Percentiles rank a stretch among this genome's conserved stretches.
These are phyloP conservation scores for Ricinus communis DNA, from an alignment of 345 rosid species.

Conservation along the genomic window DNA sequence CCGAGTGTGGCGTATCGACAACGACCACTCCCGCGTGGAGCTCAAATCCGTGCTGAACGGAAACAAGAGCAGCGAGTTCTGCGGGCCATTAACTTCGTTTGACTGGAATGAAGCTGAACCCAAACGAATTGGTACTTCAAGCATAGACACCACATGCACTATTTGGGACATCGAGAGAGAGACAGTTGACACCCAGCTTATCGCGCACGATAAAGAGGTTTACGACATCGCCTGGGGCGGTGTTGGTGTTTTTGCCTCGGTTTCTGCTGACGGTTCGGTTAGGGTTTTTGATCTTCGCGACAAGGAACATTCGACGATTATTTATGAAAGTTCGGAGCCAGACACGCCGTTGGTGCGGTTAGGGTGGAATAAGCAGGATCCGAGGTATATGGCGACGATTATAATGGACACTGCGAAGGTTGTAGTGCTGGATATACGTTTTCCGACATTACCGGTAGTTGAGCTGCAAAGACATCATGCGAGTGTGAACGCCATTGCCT, in stretches of 20 bases:
- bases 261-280: slow-evolving; percentile 90
- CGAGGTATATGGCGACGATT: slow-evolving; percentile 94
- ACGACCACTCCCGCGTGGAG: slow-evolving; percentile 68
- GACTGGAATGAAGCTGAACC: slow-evolving; percentile 99
- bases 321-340: slow-evolving; percentile 91
- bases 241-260: slow-evolving; percentile 88
- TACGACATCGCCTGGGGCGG: slow-evolving; percentile 99
- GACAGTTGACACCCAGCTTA: slow-evolving; percentile 88
- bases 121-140: slow-evolving; percentile 81
- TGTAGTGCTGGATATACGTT: slow-evolving; percentile 89
- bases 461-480: slow-evolving; percentile 93
- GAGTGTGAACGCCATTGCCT: slow-evolving; percentile 86
- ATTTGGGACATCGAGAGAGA: slow-evolving; percentile 95
- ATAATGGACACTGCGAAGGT: slow-evolving; percentile 95
- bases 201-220: slow-evolving; percentile 96
- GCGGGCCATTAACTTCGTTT: slow-evolving; percentile 90
- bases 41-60: slow-evolving; percentile 74
- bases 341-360: slow-evolving; percentile 85
- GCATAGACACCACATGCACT: slow-evolving; percentile 90
- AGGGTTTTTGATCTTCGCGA: slow-evolving; percentile 86
- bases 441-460: slow-evolving; percentile 85
- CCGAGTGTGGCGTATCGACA: slow-evolving; percentile 78
- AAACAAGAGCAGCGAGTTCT: slow-evolving; percentile 82
- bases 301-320: slow-evolving; percentile 89
- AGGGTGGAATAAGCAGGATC: slow-evolving; percentile 99